Evolutionary conservation across 2,329 filamentous ascomycete genomes (phyloP), one percentile per base, ranked within the genome.

Genomic region (Trichoderma harzianum): DNA sequence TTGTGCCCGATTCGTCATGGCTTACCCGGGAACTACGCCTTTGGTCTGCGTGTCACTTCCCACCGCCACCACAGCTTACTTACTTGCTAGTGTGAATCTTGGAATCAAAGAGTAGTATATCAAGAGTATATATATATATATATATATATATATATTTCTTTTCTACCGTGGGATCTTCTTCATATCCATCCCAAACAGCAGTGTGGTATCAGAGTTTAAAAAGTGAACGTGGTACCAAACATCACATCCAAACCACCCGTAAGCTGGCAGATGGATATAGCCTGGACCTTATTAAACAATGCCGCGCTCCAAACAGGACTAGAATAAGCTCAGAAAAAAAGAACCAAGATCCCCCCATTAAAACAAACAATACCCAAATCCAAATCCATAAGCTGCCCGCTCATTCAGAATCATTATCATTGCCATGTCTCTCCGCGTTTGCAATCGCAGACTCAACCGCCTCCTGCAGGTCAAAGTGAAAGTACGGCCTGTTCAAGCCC

Each of bases 381-480:
- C 14, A 26, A 32, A 34, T 60, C 5, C 28, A 21, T 21, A 51
- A 3, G 0, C 39, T 34, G 43, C 51, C 55, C 36, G n/a, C 14
- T 70, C 47, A 30, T 21, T 70, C 55, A 39, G 26, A 14, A 21
- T 61, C 26, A 11, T 60, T 24, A 51, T 58, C 66, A 34, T 53
- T 12, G 14, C 30, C 32, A 28, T 73, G 68, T 43, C 72, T 69
- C 73, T 80, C 77, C 0, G 82, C 79, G 51, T 83, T 82, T 5
- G 78, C 72, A 47, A 84, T 78, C 3, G 83, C 82, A 32, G 83
- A 83, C 76, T 86, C 84, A 7, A 86, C 80, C 4, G 85, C 85
- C 72, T 84, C 84, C 30, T 85, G 82, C 47, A 87, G 75, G 74
- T 87, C 86, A 32, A 86, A 81, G 72, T 87, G 86, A 78, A 87